Evolutionary conservation across 2,329 filamentous ascomycete genomes (phyloP).

Genomic region (Uncinocarpus reesii): DNA sequence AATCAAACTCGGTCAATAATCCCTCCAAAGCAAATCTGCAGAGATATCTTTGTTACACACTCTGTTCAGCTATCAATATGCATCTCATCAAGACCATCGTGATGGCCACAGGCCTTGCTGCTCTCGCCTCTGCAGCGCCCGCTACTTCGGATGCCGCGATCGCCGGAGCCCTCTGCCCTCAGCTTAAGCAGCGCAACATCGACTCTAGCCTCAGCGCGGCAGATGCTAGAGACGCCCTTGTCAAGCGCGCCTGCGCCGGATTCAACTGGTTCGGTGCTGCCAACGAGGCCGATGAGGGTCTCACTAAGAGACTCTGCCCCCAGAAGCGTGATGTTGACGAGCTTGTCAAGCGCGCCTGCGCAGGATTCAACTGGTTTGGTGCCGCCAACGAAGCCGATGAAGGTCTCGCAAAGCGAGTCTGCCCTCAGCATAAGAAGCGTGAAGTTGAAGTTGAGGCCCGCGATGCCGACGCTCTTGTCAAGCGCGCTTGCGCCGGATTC

Average conservation of each 20-base stretch:
- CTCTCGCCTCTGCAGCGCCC: slow-evolving; percentile 8
- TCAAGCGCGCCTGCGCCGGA: slow-evolving; percentile 7
- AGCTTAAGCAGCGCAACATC: background rate
- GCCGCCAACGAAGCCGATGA: too few relatives aligned
- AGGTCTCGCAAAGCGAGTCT: slow-evolving; percentile 1
- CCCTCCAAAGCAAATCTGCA: too few relatives aligned
- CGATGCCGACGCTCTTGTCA: slow-evolving; percentile 1
- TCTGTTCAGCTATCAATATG: background rate
- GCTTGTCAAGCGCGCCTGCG: too few relatives aligned
- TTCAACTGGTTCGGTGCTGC: slow-evolving; percentile 7
- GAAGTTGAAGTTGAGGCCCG: background rate
- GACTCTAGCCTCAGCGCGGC: background rate
- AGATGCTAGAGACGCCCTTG: background rate
- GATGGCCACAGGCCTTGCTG: slow-evolving; percentile 3
- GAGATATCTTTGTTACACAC: too few relatives aligned
- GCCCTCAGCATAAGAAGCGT: slow-evolving; percentile 10
- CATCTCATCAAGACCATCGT: slow-evolving; percentile 1
- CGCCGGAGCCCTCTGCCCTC: background rate
- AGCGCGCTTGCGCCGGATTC: slow-evolving; percentile 5
- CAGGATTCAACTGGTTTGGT: too few relatives aligned
- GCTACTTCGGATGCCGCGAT: background rate
- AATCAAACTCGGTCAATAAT: too few relatives aligned
- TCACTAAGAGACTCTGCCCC: background rate
- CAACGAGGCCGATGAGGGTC: background rate
- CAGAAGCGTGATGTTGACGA: too few relatives aligned